Evolutionary conservation across 768 basidiomycete genomes (phyloP), one percentile per base, ranked within the genome.

Genomic region (Rhodotorula kratochvilovae): DNA sequence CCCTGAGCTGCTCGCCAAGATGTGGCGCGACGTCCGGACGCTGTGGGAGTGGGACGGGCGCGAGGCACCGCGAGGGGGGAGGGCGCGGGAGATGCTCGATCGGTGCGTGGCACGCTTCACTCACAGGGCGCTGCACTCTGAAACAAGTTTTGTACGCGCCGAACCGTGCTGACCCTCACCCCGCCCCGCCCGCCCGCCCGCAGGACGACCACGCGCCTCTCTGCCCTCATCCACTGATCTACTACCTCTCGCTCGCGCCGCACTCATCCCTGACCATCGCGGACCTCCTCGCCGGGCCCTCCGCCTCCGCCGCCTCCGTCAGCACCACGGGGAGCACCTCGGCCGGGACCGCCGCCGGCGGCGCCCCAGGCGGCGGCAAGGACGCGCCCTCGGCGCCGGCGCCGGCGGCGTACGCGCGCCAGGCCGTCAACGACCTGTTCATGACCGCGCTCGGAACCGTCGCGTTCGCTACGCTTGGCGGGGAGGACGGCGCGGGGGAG

Each of bases 11-110:
- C 63, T 74, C 48, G 43, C 54, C 16, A 68, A 66, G 19, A 55
- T 68, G 31, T 68, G 62, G 50, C 59, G 55, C 15, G 73, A 74
- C 27, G 68, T 67, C 0, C 48, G 70, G 3, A 54, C 43, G 2
- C 15, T 71, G 11, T 74, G 73, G 73, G 73, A 74, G 29, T 66
- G 66, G 62, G 73, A 74, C n/a, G 73, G 73, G 3, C 39, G 63
- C 10, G 63, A 50, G 4, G 56, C 68, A 6, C 7, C 25, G 50
- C 39, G 5, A 21, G n/a, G 16, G 12, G 13, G 17, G 33, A 25
- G 1, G 16, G 46, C 39, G 56, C 12, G 15, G 17, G 42, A 23
- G 2, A n/a, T 59, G 39, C 36, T 74, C 19, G 42, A 51, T 33
- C 56, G 43, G 73, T 67, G 29, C 36, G 63, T 59, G n/a, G n/a